These are phyloP conservation scores for Colletotrichum navitas DNA, from an alignment of 2,329 filamentous ascomycete genomes.

Conservation along the genomic window DNA sequence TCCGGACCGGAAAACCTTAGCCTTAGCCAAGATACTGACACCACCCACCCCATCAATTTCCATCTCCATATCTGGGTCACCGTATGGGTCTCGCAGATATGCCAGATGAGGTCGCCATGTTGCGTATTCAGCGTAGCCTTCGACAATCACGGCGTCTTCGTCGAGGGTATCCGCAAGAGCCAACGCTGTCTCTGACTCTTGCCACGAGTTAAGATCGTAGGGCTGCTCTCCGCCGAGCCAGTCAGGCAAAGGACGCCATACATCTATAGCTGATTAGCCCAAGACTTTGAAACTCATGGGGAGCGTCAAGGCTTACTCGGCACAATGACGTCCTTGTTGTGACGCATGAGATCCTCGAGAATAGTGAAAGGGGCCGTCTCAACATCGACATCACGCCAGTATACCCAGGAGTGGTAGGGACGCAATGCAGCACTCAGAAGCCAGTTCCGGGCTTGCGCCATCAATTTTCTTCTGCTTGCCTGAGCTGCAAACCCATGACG, in stretches of 20 bases:
- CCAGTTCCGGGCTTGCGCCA: slow-evolving; percentile 99
- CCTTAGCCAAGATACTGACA: slow-evolving; percentile 97
- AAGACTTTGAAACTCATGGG: too few species aligned
- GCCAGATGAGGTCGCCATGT: slow-evolving; percentile 98
- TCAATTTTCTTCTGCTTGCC: slow-evolving; percentile 91
- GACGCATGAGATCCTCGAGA: slow-evolving; percentile 96
- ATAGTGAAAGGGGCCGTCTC: slow-evolving; percentile 98
- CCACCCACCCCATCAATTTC: slow-evolving; percentile 98
- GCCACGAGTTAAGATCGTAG: slow-evolving; percentile 99
- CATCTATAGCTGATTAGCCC: slow-evolving; percentile 70
- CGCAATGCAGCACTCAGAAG: slow-evolving; percentile 91
- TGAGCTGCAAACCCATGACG: slow-evolving; percentile 97
- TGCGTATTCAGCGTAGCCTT: slow-evolving; percentile 98
- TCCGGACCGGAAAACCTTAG: slow-evolving; percentile 92
- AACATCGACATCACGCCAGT: slow-evolving; percentile 98
- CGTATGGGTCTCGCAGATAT: slow-evolving; percentile 95
- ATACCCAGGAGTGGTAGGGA: slow-evolving; percentile 98
- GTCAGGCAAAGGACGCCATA: slow-evolving; percentile 98
- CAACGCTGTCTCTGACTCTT: slow-evolving; percentile 96
- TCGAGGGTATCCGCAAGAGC: slow-evolving; percentile 94
- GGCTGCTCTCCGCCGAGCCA: slow-evolving; percentile 99
- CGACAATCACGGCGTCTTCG: slow-evolving; percentile 98
- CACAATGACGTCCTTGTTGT: slow-evolving; percentile 98
- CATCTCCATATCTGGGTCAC: slow-evolving; percentile 99
- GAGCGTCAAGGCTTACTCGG: slow-evolving; percentile 78